Evolutionary conservation across 2,329 filamentous ascomycete genomes (phyloP).

Genomic region (Nannizzia gypsea): DNA sequence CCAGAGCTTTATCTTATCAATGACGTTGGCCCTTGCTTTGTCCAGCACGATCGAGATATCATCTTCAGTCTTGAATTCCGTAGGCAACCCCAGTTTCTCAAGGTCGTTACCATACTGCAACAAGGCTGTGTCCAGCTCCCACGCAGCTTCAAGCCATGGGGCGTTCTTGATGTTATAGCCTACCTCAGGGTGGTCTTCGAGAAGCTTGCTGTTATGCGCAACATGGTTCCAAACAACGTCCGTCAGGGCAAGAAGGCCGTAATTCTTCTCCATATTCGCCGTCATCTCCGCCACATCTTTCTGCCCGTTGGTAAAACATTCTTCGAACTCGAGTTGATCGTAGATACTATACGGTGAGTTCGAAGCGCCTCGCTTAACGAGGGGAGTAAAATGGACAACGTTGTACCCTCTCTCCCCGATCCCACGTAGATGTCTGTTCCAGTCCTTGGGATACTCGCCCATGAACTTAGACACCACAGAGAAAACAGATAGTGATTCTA

Average conservation of each 20-base stretch:
- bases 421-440: constrained; percentile 77
- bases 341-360: constrained; percentile 97
- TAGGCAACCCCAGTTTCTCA: constrained; percentile 60
- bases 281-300: constrained; percentile 67
- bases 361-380: constrained; percentile 76
- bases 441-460: constrained; percentile 80
- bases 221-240: constrained; percentile 99
- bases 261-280: constrained; percentile 67
- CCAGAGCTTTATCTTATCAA: constrained; percentile 72
- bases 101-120: constrained; percentile 51
- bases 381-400: constrained; percentile 95
- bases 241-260: constrained; percentile 76
- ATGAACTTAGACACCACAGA: constrained; percentile 97
- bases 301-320: constrained; percentile 76
- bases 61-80: constrained; percentile 54
- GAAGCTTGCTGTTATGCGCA: constrained; percentile 87
- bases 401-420: constrained; percentile 92
- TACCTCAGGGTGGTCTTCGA: constrained; percentile 85
- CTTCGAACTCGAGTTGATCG: constrained; percentile 82
- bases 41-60: constrained; percentile 76
- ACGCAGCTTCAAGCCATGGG: constrained; percentile 53
- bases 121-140: constrained; percentile 70
- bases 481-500: constrained; percentile 81
- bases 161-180: constrained; percentile 91
- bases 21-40: constrained; percentile 66